Conservation (phyloP, 441 rosid species). For the Hura crepitans region DNA sequence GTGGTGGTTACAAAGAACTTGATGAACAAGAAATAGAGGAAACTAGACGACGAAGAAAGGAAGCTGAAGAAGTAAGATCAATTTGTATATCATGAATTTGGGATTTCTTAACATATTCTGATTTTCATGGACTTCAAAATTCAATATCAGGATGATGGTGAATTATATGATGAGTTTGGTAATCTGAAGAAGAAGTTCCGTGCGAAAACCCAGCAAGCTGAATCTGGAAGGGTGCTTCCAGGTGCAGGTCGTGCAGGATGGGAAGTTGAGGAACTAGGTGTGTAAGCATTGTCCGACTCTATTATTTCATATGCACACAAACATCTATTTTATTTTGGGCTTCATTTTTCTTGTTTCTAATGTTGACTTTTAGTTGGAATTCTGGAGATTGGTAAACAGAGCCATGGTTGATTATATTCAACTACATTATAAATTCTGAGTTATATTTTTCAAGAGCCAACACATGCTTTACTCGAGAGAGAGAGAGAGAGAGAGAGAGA, state of each 20-base stretch:
- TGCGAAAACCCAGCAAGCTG: constrained; percentile 73
- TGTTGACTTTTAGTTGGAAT: neutral
- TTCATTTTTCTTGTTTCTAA: neutral
- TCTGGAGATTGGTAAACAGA: neutral
- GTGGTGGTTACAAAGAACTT: constrained; percentile 95
- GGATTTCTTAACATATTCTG: constrained; percentile 7
- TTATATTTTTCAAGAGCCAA: neutral
- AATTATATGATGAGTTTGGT: constrained; percentile 95
- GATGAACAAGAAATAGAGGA: constrained; percentile 98
- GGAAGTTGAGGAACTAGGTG: constrained; percentile 93
- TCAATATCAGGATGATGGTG: constrained; percentile 81
- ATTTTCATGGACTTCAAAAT: constrained; percentile 18
- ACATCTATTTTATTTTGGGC: too few species aligned
- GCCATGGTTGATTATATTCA: neutral
- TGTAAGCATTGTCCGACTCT: neutral
- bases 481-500: too few species aligned
- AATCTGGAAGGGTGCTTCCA: constrained; percentile 51
- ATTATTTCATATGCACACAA: neutral
- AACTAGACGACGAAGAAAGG: constrained; percentile 81
- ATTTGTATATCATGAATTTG: constrained; percentile 19
- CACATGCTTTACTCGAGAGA: too few species aligned
- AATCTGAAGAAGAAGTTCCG: constrained; percentile 94
- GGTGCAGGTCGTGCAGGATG: constrained; percentile 98
- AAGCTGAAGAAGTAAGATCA: constrained; percentile 73
- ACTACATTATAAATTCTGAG: neutral